phyloP scores from a whole-genome alignment of 2,329 filamentous ascomycete species.

The Colletotrichum falcatum region DNA sequence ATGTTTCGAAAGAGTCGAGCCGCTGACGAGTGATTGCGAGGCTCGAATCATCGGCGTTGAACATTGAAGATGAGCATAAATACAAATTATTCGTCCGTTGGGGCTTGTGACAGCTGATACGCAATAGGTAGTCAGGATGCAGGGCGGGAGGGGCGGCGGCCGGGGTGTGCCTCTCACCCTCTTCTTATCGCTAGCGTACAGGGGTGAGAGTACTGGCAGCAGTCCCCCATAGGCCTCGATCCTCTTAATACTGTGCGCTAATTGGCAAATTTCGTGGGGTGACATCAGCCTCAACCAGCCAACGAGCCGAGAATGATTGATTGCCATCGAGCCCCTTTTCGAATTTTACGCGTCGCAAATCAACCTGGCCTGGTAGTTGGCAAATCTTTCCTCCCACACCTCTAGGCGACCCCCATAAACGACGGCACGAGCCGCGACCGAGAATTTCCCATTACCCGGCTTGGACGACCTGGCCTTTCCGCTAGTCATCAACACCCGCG shows the following conservation, averaged over 20 bases:
- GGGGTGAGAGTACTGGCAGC: slow-evolving; percentile 28
- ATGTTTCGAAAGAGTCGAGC: slow-evolving; percentile 7
- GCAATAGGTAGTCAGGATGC: slow-evolving; percentile 10
- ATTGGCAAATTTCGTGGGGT: slow-evolving; percentile 39
- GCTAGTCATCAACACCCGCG: slow-evolving; percentile 25
- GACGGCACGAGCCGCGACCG: slow-evolving; percentile 36
- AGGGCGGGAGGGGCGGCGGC: slow-evolving; percentile 17
- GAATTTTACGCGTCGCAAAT: slow-evolving; percentile 36
- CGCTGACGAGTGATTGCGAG: background rate
- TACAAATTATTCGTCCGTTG: background rate
- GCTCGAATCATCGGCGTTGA: slow-evolving; percentile 4
- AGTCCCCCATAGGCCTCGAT: slow-evolving; percentile 25
- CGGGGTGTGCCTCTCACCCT: slow-evolving; percentile 14
- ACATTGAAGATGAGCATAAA: slow-evolving; percentile 1
- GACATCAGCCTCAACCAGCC: slow-evolving; percentile 40
- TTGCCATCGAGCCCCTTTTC: slow-evolving; percentile 34
- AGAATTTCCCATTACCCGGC: slow-evolving; percentile 9
- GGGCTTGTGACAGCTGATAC: slow-evolving; percentile 2
- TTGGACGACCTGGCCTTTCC: slow-evolving; percentile 30
- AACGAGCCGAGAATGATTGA: slow-evolving; percentile 24
- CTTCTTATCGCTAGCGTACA: slow-evolving; percentile 34
- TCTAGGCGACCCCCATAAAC: slow-evolving; percentile 23
- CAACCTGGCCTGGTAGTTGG: slow-evolving; percentile 24
- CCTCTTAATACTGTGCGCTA: slow-evolving; percentile 21
- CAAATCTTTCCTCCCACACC: slow-evolving; percentile 30